phyloP scores from a whole-genome alignment of 306 rosid species.

The Amphicarpaea edgeworthii region DNA sequence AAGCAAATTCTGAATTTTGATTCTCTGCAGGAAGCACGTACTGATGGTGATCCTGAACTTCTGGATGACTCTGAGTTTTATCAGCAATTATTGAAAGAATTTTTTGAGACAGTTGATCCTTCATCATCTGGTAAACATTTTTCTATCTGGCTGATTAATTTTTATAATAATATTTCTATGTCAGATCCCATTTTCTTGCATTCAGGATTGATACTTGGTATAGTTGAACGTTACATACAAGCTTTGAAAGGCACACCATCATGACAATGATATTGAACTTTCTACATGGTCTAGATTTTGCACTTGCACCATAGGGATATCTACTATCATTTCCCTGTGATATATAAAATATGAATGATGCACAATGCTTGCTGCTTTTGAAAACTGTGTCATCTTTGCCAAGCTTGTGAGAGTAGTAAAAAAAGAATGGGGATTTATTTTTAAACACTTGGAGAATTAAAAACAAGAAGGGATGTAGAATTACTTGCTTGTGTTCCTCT shows the following conservation, averaged over 20 bases:
- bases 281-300: not conserved
- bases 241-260: not conserved
- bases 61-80: conserved; percentile 64
- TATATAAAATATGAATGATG: not conserved
- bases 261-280: not conserved
- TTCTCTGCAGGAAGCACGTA: conserved; percentile 58
- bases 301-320: not conserved
- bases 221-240: not conserved
- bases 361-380: not conserved
- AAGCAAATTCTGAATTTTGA: conserved; percentile 3
- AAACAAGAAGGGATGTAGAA: not conserved
- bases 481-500: not conserved
- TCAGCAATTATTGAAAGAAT: too few species aligned
- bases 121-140: conserved; percentile 67
- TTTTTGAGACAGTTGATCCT: conserved; percentile 72
- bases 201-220: conserved; percentile 7
- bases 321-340: not conserved
- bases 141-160: conserved; percentile 20
- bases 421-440: not conserved
- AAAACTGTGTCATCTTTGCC: not conserved
- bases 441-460: not conserved
- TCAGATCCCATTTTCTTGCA: conserved; percentile 13
- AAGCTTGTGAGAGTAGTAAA: not conserved
- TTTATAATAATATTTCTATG: too few species aligned
- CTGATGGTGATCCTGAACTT: conserved; percentile 78